Percentiles rank a stretch among this genome's conserved stretches.
Evolutionary conservation across 345 rosid species (phyloP).

Genomic region (Boechera stricta): DNA sequence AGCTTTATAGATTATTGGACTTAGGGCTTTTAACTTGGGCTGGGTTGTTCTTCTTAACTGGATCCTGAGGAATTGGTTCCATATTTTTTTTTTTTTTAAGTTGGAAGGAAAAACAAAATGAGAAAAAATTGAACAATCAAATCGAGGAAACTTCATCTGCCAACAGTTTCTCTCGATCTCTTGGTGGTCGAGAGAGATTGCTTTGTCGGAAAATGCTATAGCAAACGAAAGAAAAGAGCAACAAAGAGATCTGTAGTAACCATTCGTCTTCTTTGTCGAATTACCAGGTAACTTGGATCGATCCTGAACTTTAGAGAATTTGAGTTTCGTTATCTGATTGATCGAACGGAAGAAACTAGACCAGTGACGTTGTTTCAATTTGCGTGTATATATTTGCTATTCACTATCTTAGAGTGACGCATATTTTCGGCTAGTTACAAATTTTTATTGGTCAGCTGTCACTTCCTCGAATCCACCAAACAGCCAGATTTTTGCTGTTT

Average conservation of each 20-base stretch:
- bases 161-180: constrained; percentile 40
- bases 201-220: constrained; percentile 19
- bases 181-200: constrained; percentile 30
- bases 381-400: constrained; percentile 46
- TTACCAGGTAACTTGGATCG: constrained; percentile 43
- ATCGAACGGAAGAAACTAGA: not conserved
- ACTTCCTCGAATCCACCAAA: constrained; percentile 55
- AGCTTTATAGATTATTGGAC: not conserved
- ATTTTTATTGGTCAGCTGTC: constrained; percentile 56
- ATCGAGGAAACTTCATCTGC: constrained; percentile 31
- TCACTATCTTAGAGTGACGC: constrained; percentile 45
- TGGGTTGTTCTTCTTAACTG: not conserved
- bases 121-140: constrained; percentile 28
- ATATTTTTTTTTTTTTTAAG: not conserved
- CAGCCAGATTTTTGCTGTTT: constrained; percentile 30
- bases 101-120: constrained; percentile 13
- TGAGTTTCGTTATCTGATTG: constrained; percentile 6
- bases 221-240: constrained; percentile 19
- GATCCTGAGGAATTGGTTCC: not conserved
- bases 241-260: constrained; percentile 39
- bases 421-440: constrained; percentile 24
- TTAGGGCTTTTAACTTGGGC: not conserved
- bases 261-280: constrained; percentile 11
- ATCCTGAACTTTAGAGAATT: constrained; percentile 26
- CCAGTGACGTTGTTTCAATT: constrained; percentile 28